Evolutionary conservation across 768 basidiomycete species (phyloP).

Genomic region (Trametes maxima): DNA sequence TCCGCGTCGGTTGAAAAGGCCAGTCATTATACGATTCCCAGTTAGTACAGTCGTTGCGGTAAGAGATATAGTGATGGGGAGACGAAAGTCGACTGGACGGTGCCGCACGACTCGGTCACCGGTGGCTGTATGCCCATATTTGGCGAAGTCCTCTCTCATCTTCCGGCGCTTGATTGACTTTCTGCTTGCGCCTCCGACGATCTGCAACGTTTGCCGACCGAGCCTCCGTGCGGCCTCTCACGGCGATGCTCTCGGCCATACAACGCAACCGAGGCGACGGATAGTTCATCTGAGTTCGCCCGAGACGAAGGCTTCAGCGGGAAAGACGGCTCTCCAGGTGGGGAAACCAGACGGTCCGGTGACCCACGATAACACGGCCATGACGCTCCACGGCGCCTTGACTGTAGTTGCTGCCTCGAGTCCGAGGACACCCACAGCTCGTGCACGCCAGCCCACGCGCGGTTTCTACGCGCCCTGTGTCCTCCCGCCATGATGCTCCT

Average conservation of each 20-base stretch:
- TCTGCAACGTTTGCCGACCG: too few species aligned
- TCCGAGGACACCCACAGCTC: not conserved
- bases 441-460: not conserved
- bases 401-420: constrained; percentile 4
- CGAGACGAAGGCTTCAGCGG: constrained; percentile 6
- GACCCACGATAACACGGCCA: constrained; percentile 22
- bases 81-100: too few species aligned
- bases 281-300: not conserved
- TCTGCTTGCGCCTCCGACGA: too few species aligned
- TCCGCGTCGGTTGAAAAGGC: too few species aligned
- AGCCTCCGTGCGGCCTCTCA: not conserved
- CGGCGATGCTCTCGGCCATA: not conserved
- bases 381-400: constrained; percentile 13
- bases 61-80: too few species aligned
- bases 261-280: not conserved
- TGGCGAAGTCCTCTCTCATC: too few species aligned
- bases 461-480: constrained; percentile 2
- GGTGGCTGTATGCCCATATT: too few species aligned
- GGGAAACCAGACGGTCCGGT: constrained; percentile 19
- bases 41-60: too few species aligned
- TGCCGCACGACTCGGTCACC: too few species aligned
- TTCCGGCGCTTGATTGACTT: too few species aligned
- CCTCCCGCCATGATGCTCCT: constrained; percentile 16
- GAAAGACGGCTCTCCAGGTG: constrained; percentile 9
- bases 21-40: too few species aligned